Percentiles rank a stretch among this genome's conserved stretches.
These are phyloP conservation scores for Boletus rufocinnamomeus DNA, from an alignment of 768 basidiomycete genomes.

Conservation along the genomic window DNA sequence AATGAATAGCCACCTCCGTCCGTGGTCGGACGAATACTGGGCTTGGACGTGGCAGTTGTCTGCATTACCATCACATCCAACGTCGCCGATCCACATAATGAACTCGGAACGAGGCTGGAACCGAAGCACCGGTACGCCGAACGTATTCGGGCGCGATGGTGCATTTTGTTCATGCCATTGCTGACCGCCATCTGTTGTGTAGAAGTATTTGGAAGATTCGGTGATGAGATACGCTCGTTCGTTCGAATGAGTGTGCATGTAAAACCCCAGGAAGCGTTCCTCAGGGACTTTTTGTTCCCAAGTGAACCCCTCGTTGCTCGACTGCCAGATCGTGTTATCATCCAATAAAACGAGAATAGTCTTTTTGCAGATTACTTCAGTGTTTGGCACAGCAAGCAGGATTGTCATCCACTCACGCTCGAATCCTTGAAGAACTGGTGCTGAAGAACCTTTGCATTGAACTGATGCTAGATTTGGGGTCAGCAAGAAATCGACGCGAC, in stretches of 20 bases:
- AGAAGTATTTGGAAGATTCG: conserved; percentile 57
- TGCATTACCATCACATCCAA: conserved; percentile 53
- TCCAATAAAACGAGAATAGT: conserved; percentile 81
- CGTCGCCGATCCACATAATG: conserved; percentile 87
- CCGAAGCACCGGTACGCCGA: conserved; percentile 72
- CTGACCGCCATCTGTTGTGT: conserved; percentile 82
- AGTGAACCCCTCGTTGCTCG: conserved; percentile 90
- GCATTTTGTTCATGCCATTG: conserved; percentile 62
- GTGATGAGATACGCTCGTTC: conserved; percentile 94
- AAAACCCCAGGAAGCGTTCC: conserved; percentile 76
- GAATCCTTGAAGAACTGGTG: conserved; percentile 86
- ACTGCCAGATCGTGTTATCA: conserved; percentile 89
- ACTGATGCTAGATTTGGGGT: conserved; percentile 57
- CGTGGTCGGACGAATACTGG: conserved; percentile 74
- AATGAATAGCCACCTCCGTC: conserved; percentile 70
- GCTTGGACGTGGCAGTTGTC: conserved; percentile 74
- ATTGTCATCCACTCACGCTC: conserved; percentile 44
- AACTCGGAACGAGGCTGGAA: conserved; percentile 88
- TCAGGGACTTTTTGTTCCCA: conserved; percentile 71
- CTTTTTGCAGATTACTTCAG: conserved; percentile 34
- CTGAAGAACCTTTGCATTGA: conserved; percentile 65
- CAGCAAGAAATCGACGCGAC: background rate
- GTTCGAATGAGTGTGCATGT: conserved; percentile 76
- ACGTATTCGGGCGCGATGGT: conserved; percentile 76
- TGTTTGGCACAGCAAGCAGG: background rate